A percentile compares a stretch with the other conserved stretches of the same genome.
Conservation (phyloP, 2,329 filamentous ascomycete genomes). For the Monosporascus sp. region DNA sequence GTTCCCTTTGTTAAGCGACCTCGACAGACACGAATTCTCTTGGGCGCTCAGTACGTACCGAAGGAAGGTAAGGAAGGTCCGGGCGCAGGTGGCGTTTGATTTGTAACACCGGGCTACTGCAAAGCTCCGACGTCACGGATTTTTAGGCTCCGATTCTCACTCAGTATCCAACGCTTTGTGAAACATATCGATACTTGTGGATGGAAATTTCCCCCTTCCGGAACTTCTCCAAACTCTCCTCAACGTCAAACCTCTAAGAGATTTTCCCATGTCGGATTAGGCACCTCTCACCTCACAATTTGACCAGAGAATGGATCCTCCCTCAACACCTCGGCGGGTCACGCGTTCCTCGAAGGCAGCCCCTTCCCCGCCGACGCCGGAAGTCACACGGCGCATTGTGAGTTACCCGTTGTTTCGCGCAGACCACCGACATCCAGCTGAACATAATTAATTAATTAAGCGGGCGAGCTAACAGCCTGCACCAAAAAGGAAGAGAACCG, state of each 20-base stretch:
- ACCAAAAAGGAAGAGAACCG: conserved; percentile 73
- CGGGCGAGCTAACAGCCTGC: no score
- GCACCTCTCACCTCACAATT: background rate
- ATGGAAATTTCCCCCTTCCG: background rate
- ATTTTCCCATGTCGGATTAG: background rate
- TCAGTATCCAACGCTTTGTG: no score
- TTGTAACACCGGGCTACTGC: background rate
- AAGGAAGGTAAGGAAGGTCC: no score
- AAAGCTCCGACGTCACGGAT: conserved; percentile 22
- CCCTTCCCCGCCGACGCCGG: conserved; percentile 47
- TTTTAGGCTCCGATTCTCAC: background rate
- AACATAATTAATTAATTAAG: no score
- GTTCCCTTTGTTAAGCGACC: no score
- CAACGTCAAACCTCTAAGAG: background rate
- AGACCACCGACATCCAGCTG: background rate
- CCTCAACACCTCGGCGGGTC: conserved; percentile 39
- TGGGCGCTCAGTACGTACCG: no score
- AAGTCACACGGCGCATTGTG: conserved; percentile 51
- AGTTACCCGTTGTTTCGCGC: conserved; percentile 16
- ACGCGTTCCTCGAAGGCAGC: conserved; percentile 23
- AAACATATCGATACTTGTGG: background rate
- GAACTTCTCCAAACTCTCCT: background rate
- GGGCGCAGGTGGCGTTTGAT: background rate
- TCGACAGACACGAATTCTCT: no score
- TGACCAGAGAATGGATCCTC: conserved; percentile 37